A percentile compares a stretch with the other conserved stretches of the same genome.
phyloP scores from a whole-genome alignment of 2,329 filamentous ascomycete genomes.

The Paecilomyces variotii region DNA sequence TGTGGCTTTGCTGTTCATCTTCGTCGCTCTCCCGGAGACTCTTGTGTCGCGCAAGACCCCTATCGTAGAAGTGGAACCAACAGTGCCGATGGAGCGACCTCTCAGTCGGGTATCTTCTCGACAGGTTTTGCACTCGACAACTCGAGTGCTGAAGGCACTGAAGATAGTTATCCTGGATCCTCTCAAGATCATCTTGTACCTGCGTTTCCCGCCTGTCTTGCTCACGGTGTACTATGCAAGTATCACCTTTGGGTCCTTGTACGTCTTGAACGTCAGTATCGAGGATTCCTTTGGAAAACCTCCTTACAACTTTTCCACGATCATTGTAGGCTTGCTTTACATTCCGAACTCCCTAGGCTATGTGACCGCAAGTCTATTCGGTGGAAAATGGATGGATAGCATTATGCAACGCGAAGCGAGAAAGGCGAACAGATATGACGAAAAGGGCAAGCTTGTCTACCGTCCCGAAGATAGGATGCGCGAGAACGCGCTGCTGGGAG shows the following conservation, averaged over 20 bases:
- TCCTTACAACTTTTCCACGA: slow-evolving; percentile 61
- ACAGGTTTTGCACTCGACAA: slow-evolving; percentile 52
- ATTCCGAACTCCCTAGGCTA: slow-evolving; percentile 71
- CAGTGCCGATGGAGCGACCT: slow-evolving; percentile 16
- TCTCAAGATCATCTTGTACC: slow-evolving; percentile 59
- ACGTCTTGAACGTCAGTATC: slow-evolving; percentile 69
- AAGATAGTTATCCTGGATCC: slow-evolving; percentile 64
- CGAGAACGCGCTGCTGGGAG: slow-evolving; percentile 72
- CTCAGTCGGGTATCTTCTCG: slow-evolving; percentile 51
- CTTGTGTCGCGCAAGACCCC: slow-evolving; percentile 22
- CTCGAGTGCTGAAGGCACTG: slow-evolving; percentile 45
- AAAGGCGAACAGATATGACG: slow-evolving; percentile 62
- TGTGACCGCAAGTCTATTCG: slow-evolving; percentile 57
- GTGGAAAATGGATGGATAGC: slow-evolving; percentile 68
- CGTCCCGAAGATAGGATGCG: slow-evolving; percentile 74
- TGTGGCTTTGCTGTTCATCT: slow-evolving; percentile 30
- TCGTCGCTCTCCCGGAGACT: slow-evolving; percentile 40
- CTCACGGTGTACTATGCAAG: slow-evolving; percentile 67
- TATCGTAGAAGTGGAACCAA: slow-evolving; percentile 15
- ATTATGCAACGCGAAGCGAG: slow-evolving; percentile 73
- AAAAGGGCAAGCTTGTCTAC: slow-evolving; percentile 57
- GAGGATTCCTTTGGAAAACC: slow-evolving; percentile 58
- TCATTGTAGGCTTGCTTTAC: slow-evolving; percentile 68
- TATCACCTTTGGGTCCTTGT: slow-evolving; percentile 67
- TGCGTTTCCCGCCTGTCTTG: slow-evolving; percentile 66